These are phyloP conservation scores for Canavalia ensiformis DNA, from an alignment of 306 rosid species.

Conservation along the genomic window DNA sequence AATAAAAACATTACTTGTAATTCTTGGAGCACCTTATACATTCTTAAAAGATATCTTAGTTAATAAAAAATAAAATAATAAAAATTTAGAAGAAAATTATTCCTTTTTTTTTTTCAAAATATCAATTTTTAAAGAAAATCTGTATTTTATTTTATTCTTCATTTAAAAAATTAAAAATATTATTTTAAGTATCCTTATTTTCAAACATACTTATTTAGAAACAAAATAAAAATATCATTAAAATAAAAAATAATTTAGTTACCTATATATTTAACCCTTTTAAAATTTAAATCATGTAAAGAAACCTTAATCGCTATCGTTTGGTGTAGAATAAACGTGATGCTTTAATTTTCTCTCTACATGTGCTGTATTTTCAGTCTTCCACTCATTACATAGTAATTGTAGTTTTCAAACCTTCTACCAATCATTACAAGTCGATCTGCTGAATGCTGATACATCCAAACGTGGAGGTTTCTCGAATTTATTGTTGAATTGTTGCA, in stretches of 20 bases:
- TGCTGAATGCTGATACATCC: slow-evolving; percentile 12
- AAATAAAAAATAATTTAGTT: too few relatives aligned
- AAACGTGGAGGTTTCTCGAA: slow-evolving; percentile 33
- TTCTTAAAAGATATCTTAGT: neutral
- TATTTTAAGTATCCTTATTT: neutral
- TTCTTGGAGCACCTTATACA: neutral
- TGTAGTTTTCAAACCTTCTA: neutral
- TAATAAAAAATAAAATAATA: too few relatives aligned
- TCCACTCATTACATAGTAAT: slow-evolving; percentile 20
- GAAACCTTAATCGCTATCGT: neutral
- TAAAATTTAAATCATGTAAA: neutral
- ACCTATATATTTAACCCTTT: too few relatives aligned
- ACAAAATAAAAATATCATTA: neutral
- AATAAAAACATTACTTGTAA: neutral
- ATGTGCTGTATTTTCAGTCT: neutral
- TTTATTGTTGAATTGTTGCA: slow-evolving; percentile 24
- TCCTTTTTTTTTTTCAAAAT: neutral
- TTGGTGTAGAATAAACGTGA: neutral
- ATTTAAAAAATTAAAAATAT: too few relatives aligned
- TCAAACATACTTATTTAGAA: neutral
- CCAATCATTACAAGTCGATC: slow-evolving; percentile 34
- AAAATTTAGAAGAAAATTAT: neutral
- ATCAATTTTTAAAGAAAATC: neutral
- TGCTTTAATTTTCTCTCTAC: neutral
- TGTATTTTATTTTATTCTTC: neutral